These are phyloP conservation scores for Coniella vitis DNA, from an alignment of 2,329 filamentous ascomycete species.

Conservation along the genomic window DNA sequence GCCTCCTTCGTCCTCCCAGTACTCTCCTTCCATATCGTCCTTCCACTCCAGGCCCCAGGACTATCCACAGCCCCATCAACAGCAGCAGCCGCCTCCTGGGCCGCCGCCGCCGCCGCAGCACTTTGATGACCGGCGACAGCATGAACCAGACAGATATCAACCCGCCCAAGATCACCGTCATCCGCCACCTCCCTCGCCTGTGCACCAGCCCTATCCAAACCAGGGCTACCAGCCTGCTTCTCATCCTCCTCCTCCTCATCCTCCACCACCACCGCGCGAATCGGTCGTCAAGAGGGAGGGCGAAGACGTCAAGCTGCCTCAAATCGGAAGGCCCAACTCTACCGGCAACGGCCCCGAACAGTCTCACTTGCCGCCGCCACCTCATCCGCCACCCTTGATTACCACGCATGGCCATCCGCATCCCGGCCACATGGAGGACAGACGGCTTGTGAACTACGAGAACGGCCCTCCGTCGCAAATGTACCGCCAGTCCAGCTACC, in stretches of 20 bases:
- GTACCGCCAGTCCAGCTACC: slow-evolving; percentile 35
- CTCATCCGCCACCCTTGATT: slow-evolving; percentile 6
- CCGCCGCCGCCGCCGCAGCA: slow-evolving; percentile 19
- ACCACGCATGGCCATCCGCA: slow-evolving; percentile 12
- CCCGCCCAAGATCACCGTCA: slow-evolving; percentile 46
- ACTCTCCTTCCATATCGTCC: slow-evolving; percentile 15
- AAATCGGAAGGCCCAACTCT: slow-evolving; percentile 45
- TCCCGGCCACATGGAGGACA: slow-evolving; percentile 39
- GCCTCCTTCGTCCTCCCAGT: slow-evolving; percentile 32
- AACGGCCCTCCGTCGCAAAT: slow-evolving; percentile 36
- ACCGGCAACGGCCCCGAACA: slow-evolving; percentile 34
- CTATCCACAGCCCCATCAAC: slow-evolving; percentile 25
- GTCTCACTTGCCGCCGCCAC: slow-evolving; percentile 25
- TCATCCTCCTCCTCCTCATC: too few species aligned
- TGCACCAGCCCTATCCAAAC: slow-evolving; percentile 25
- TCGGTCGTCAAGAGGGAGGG: slow-evolving; percentile 51
- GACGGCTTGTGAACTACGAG: slow-evolving; percentile 49
- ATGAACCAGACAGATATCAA: slow-evolving; percentile 47
- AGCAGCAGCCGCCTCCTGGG: slow-evolving; percentile 8
- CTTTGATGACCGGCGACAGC: slow-evolving; percentile 18
- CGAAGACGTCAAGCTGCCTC: slow-evolving; percentile 38
- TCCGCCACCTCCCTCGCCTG: slow-evolving; percentile 29
- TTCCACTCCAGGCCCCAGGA: slow-evolving; percentile 28
- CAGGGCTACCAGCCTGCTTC: slow-evolving; percentile 29
- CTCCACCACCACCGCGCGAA: slow-evolving; percentile 33